Percentiles rank a stretch among this genome's conserved stretches.
Evolutionary conservation across 2,329 filamentous ascomycete genomes (phyloP).

Genomic region (Cladosporium sp.): DNA sequence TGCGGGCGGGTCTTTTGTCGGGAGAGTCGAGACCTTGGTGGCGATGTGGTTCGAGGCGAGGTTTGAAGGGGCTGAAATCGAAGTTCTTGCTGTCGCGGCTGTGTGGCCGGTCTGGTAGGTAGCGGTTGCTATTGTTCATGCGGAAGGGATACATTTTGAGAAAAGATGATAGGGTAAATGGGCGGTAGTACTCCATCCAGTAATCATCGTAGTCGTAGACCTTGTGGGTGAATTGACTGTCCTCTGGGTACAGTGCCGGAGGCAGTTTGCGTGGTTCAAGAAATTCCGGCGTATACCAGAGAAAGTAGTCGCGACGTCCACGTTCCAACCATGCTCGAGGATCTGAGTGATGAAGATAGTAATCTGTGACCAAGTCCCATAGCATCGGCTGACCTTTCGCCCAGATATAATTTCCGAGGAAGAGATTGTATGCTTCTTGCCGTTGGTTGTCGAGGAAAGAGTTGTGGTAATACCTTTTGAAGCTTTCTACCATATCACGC

Average conservation of each 20-base stretch:
- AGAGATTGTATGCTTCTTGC: slow-evolving; percentile 96
- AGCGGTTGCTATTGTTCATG: slow-evolving; percentile 83
- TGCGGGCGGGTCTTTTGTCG: slow-evolving; percentile 58
- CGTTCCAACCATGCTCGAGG: slow-evolving; percentile 68
- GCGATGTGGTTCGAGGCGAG: slow-evolving; percentile 48
- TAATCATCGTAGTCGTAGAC: slow-evolving; percentile 75
- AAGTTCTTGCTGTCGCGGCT: slow-evolving; percentile 61
- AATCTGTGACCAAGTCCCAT: slow-evolving; percentile 92
- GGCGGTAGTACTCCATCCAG: slow-evolving; percentile 95
- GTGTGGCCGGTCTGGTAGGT: slow-evolving; percentile 65
- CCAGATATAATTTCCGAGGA: slow-evolving; percentile 93
- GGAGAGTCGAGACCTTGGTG: slow-evolving; percentile 51
- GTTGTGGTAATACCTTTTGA: slow-evolving; percentile 98
- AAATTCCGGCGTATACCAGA: slow-evolving; percentile 77
- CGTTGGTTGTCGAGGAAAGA: slow-evolving; percentile 96
- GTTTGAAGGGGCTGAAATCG: slow-evolving; percentile 82
- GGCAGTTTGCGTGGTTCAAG: slow-evolving; percentile 61
- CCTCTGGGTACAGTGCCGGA: slow-evolving; percentile 32
- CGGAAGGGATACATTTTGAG: slow-evolving; percentile 88
- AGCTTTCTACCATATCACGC: slow-evolving; percentile 97
- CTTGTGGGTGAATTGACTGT: neutral
- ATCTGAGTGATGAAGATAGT: slow-evolving; percentile 88
- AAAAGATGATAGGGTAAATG: slow-evolving; percentile 80
- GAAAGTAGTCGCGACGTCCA: slow-evolving; percentile 66
- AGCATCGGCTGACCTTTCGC: slow-evolving; percentile 84